Conservation (phyloP, 225 moss, liverwort and hornwort species). For the Anthoceros angustus region DNA sequence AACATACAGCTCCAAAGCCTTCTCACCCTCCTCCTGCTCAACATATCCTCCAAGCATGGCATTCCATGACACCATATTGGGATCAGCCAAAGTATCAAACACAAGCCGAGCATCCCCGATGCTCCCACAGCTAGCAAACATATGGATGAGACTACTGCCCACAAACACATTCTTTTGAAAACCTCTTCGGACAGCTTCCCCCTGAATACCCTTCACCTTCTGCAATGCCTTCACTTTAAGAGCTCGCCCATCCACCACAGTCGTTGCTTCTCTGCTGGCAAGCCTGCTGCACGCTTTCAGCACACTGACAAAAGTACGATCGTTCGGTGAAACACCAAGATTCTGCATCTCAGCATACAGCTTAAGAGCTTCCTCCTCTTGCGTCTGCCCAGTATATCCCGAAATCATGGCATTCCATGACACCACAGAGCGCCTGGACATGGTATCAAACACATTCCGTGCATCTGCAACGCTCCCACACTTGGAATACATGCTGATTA, state of each 20-base stretch:
- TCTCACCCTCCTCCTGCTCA: neutral
- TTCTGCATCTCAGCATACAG: neutral
- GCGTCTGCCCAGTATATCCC: neutral
- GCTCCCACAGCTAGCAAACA: neutral
- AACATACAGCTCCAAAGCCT: neutral
- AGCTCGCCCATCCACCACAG: neutral
- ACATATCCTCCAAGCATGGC: neutral
- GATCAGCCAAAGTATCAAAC: neutral
- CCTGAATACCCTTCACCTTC: neutral
- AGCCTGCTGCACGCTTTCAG: neutral
- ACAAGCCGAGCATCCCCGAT: neutral
- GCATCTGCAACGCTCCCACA: neutral
- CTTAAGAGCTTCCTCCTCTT: neutral
- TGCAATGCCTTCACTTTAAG: neutral
- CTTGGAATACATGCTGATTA: neutral
- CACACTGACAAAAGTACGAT: neutral
- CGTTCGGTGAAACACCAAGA: neutral
- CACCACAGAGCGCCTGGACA: neutral
- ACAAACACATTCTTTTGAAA: neutral
- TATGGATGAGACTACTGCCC: neutral
- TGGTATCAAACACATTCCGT: neutral
- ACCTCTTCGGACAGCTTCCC: neutral
- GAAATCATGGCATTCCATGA: neutral
- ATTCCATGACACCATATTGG: neutral
- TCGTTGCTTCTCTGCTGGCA: neutral